These are phyloP conservation scores for Acacia melanoxylon DNA, from an alignment of 306 rosid species.

Conservation along the genomic window DNA sequence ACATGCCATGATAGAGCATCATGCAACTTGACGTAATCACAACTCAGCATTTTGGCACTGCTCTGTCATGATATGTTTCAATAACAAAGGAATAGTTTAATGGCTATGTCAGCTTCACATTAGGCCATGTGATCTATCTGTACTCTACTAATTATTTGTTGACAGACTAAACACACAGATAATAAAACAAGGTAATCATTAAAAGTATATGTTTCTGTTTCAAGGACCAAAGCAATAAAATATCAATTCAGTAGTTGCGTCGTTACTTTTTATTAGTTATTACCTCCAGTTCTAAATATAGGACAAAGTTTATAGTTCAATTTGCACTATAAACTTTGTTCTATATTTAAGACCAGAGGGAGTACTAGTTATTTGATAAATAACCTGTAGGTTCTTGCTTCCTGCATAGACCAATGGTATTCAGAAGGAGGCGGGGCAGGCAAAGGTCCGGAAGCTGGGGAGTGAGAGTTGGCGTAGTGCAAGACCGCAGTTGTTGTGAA, in stretches of 20 bases:
- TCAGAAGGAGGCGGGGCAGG: conserved; percentile 67
- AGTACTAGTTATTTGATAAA: neutral
- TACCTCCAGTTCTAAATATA: no score
- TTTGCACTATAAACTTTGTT: no score
- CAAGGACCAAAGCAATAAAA: neutral
- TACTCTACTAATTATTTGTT: neutral
- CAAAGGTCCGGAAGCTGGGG: conserved; percentile 72
- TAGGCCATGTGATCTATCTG: neutral
- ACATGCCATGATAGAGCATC: neutral
- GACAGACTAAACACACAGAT: neutral
- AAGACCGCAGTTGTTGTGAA: conserved; percentile 66
- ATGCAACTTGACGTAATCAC: neutral
- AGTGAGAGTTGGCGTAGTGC: conserved; percentile 82
- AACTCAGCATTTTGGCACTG: neutral
- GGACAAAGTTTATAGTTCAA: no score
- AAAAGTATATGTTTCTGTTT: neutral
- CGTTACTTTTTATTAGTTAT: neutral
- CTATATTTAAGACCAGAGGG: no score
- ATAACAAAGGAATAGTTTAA: neutral
- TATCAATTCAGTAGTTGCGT: neutral
- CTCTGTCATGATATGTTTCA: neutral
- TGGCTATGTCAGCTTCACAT: neutral
- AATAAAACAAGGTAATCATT: neutral
- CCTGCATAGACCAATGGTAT: conserved; percentile 81
- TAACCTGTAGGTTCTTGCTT: conserved; percentile 90